These are phyloP conservation scores for Asterophora lycoperdoides DNA, from an alignment of 768 basidiomycete genomes.

Conservation along the genomic window DNA sequence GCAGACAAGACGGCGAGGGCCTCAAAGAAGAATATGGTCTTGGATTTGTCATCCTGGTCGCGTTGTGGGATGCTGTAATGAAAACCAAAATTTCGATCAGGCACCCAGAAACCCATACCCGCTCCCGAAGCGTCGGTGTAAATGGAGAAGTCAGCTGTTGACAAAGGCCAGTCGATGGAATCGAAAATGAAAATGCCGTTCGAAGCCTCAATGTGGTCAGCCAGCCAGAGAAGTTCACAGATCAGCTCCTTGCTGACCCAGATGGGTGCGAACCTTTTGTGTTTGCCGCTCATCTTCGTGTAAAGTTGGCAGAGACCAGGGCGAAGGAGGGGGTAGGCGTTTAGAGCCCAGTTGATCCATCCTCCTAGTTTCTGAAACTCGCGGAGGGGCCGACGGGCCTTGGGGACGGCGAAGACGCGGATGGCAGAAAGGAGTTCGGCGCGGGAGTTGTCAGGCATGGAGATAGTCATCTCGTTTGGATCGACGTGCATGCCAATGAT, in stretches of 20 bases:
- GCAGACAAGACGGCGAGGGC: too few species aligned
- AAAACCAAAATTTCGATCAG: too few species aligned
- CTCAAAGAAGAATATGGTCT: too few species aligned
- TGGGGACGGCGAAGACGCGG: not conserved
- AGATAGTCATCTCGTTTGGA: slow-evolving; percentile 25
- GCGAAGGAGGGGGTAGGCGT: slow-evolving; percentile 25
- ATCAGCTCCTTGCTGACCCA: too few species aligned
- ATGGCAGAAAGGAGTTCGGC: slow-evolving; percentile 11
- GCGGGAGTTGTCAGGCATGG: slow-evolving; percentile 8
- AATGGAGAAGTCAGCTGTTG: too few species aligned
- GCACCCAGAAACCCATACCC: too few species aligned
- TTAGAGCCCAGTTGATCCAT: slow-evolving; percentile 37
- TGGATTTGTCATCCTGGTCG: too few species aligned
- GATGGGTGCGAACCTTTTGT: slow-evolving; percentile 15
- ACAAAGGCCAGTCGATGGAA: slow-evolving; percentile 13
- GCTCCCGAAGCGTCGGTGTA: too few species aligned
- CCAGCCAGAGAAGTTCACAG: too few species aligned
- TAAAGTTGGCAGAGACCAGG: slow-evolving; percentile 28
- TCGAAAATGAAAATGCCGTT: slow-evolving; percentile 21
- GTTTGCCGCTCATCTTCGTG: slow-evolving; percentile 24
- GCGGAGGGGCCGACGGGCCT: not conserved
- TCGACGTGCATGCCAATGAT: slow-evolving; percentile 41
- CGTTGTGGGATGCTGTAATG: too few species aligned
- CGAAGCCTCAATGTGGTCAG: slow-evolving; percentile 13
- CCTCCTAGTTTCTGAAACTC: slow-evolving; percentile 25